Base-by-base conservation (phyloP, 108 stramenopile genomes). In the Skeletonema costatum region DNA sequence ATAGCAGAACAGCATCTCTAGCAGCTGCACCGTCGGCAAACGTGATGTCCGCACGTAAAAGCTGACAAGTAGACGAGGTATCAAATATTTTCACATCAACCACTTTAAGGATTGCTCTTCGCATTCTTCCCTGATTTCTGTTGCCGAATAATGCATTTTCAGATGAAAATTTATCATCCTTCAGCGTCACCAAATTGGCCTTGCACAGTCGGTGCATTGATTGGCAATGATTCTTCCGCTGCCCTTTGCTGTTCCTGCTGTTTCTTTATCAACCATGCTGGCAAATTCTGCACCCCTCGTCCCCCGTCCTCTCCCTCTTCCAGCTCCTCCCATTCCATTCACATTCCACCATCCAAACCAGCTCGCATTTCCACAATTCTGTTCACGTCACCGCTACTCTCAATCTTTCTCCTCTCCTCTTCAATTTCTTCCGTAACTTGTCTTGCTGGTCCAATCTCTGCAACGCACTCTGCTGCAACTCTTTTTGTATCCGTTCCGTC, bases 181-280 rank as follows among this genome's bases (percentile, higher is more conserved):
- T 39, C 38, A 39, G 8, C 38, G 0, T 39, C 38, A 39, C n/a
- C n/a, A 50, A 50, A 50, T 50, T 50, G 17, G 16, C 16, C 17
- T 50, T 50, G 3, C n/a, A 10, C 4, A 3, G 5, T 17, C n/a
- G 16, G 17, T 17, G 17, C 16, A 50, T 17, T 50, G 3, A 0
- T 50, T n/a, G 48, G 16, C 17, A 10, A 50, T 5, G 17, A 17
- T 50, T 50, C 4, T 17, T 50, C 16, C 17, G 1, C 48, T 50
- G n/a, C 17, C 48, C 10, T 62, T 10, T 60, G 44, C 68, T 86
- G 78, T 41, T 87, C 78, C 51, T 83, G 74, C 81, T 92, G 90
- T 60, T 90, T 84, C 77, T 89, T 81, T 11, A 95, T 73, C 77
- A 95, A 80, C 94, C 94, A 95, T 31, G 94, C 94, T 16, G 94